A percentile compares a stretch with the other conserved stretches of the same genome.
Evolutionary conservation across 2,329 filamentous ascomycete species (phyloP).

Genomic region (Tolypocladium ovalisporum): DNA sequence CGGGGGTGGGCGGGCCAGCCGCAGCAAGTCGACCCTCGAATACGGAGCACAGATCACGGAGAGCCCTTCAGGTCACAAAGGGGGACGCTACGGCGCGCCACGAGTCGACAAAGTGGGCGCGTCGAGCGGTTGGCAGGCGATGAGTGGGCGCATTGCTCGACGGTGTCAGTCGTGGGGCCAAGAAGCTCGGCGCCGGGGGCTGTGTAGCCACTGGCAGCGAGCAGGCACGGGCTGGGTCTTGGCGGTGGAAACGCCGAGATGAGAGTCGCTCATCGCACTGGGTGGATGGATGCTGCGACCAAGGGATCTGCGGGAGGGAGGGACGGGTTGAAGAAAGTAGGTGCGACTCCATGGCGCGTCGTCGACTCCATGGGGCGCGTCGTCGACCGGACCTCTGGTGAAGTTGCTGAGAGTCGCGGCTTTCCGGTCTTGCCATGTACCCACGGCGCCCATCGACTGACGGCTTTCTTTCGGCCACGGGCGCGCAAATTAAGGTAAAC

Average conservation of each 20-base stretch:
- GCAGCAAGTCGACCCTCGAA: background rate
- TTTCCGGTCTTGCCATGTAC: too few relatives aligned
- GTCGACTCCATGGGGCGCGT: too few relatives aligned
- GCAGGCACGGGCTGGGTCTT: background rate
- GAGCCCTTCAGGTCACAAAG: background rate
- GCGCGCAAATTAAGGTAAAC: background rate
- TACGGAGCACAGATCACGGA: background rate
- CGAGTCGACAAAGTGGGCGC: background rate
- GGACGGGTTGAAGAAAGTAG: background rate
- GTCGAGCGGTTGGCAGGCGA: too few relatives aligned
- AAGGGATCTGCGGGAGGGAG: background rate
- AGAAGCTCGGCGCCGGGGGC: background rate
- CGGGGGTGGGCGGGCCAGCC: background rate
- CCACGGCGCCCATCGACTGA: background rate
- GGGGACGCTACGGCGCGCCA: too few relatives aligned
- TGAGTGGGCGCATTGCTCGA: background rate
- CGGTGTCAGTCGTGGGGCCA: background rate
- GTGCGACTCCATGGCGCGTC: background rate
- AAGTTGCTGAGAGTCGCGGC: too few relatives aligned
- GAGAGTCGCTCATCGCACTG: background rate
- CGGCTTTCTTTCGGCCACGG: background rate
- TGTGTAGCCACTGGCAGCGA: background rate
- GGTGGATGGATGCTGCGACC: background rate
- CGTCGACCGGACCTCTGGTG: too few relatives aligned
- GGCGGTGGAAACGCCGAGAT: background rate